phyloP scores from a whole-genome alignment of 306 rosid genomes.

The Cicer cuneatum region DNA sequence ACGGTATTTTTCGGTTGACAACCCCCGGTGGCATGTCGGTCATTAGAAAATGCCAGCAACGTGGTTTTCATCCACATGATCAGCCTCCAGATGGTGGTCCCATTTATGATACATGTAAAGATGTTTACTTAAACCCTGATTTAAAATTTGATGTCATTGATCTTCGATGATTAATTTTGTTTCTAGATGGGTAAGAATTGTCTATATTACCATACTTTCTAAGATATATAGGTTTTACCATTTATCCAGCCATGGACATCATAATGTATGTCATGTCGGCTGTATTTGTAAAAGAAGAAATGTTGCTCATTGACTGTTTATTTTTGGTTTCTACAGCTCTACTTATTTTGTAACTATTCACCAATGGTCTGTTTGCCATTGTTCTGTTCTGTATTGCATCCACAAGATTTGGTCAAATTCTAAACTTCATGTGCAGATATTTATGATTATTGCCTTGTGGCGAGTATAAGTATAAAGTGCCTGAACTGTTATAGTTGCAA shows the following conservation, averaged over 20 bases:
- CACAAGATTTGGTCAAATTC: slow-evolving; percentile 22
- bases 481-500: too few relatives aligned
- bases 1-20: slow-evolving; percentile 94
- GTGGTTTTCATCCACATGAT: slow-evolving; percentile 87
- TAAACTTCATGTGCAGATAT: slow-evolving; percentile 7
- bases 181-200: slow-evolving; percentile 41
- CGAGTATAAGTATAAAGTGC: neutral
- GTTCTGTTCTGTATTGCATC: slow-evolving; percentile 23
- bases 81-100: slow-evolving; percentile 96
- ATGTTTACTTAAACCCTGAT: slow-evolving; percentile 85
- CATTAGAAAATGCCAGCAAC: slow-evolving; percentile 82
- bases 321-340: slow-evolving; percentile 8
- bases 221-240: slow-evolving; percentile 37
- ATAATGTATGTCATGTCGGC: slow-evolving; percentile 24
- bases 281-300: slow-evolving; percentile 43
- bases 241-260: slow-evolving; percentile 35
- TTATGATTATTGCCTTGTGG: neutral
- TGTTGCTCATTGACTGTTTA: slow-evolving; percentile 1
- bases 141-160: slow-evolving; percentile 88
- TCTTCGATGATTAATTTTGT: slow-evolving; percentile 64
- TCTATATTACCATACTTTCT: slow-evolving; percentile 43
- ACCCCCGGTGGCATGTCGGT: slow-evolving; percentile 91
- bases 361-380: slow-evolving; percentile 2
- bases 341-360: neutral
- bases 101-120: slow-evolving; percentile 79